Evolutionary conservation across 2,329 filamentous ascomycete genomes (phyloP).

Genomic region (Neurospora sp.): DNA sequence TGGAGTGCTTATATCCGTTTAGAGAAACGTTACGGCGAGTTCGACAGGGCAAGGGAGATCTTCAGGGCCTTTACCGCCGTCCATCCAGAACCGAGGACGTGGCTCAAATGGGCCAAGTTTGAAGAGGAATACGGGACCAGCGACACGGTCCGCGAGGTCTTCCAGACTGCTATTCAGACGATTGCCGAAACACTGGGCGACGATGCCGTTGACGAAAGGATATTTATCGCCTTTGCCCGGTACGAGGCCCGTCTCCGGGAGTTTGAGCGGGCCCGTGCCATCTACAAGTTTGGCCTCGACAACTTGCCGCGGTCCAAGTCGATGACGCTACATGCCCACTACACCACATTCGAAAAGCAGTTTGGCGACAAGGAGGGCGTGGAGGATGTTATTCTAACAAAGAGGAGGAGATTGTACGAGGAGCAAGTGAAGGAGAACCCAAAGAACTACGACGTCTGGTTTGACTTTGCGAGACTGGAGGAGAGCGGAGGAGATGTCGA

Average conservation of each 20-base stretch:
- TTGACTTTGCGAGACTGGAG: constrained; percentile 86
- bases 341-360: constrained; percentile 97
- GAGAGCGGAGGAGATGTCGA: constrained; percentile 76
- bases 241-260: constrained; percentile 94
- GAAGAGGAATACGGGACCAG: constrained; percentile 93
- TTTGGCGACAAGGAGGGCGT: constrained; percentile 89
- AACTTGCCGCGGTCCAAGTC: constrained; percentile 82
- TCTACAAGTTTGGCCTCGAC: constrained; percentile 95
- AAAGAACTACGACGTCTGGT: constrained; percentile 96
- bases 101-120: constrained; percentile 98
- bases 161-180: constrained; percentile 76
- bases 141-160: constrained; percentile 86
- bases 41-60: constrained; percentile 78
- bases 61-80: constrained; percentile 86
- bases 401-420: constrained; percentile 86
- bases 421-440: constrained; percentile 88
- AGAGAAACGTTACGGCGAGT: constrained; percentile 91
- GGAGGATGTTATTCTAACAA: constrained; percentile 91
- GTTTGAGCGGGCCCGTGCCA: constrained; percentile 83
- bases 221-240: constrained; percentile 91
- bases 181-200: constrained; percentile 85
- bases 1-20: constrained; percentile 96
- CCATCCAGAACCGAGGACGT: constrained; percentile 89
- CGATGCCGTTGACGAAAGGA: constrained; percentile 89
- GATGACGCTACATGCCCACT: constrained; percentile 77